Evolutionary conservation across 495 filamentous ascomycete species (phyloP).

Genomic region (Aspergillus hancockii): DNA sequence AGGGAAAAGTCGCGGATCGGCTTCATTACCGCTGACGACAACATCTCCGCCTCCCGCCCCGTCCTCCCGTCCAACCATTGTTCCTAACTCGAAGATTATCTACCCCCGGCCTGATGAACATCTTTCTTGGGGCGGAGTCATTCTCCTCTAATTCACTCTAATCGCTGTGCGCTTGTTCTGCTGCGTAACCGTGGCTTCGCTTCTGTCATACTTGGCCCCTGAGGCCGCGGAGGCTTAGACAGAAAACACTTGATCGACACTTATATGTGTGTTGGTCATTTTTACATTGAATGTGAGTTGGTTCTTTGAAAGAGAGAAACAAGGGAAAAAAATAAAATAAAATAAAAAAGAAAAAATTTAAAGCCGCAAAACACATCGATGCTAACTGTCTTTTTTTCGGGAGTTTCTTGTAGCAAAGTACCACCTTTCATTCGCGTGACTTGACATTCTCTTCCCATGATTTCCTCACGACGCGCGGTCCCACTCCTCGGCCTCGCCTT

Average conservation of each 20-base stretch:
- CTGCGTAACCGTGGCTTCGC: background rate
- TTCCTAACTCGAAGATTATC: background rate
- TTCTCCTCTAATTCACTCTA: background rate
- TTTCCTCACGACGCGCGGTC: constrained; percentile 38
- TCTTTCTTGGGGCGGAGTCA: background rate
- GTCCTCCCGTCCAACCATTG: background rate
- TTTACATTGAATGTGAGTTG: background rate
- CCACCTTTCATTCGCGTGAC: background rate
- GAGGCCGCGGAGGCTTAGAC: background rate
- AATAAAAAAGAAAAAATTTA: no score
- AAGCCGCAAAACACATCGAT: no score
- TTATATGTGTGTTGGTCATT: constrained; percentile 5
- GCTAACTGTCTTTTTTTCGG: background rate
- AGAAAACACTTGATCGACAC: background rate
- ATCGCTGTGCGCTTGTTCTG: background rate
- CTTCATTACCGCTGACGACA: constrained; percentile 3
- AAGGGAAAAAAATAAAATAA: no score
- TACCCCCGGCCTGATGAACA: background rate
- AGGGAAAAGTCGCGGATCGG: background rate
- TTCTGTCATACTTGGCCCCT: constrained; percentile 4
- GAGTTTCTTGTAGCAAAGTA: constrained; percentile 1
- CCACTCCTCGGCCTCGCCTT: constrained; percentile 42
- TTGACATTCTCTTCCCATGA: constrained; percentile 28
- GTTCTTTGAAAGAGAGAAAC: no score
- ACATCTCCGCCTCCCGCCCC: background rate